phyloP scores from a whole-genome alignment of 805 yeast genomes.

The Sugiyamaella qingdaonensis region DNA sequence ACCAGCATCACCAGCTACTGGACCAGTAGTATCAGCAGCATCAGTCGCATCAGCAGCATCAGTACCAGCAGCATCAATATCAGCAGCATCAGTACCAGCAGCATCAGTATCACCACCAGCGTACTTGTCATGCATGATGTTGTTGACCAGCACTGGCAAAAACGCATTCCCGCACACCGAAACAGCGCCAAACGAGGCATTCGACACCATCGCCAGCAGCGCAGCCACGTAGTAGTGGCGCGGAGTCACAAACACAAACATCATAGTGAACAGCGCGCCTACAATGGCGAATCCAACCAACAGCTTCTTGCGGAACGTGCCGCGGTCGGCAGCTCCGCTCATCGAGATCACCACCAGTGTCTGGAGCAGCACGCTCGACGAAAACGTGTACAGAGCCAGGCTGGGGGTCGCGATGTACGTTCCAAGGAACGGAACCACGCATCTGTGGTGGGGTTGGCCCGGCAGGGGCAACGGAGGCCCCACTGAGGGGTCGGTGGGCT shows the following conservation, averaged over 20 bases:
- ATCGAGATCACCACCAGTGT: conserved; percentile 65
- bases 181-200: conserved; percentile 70
- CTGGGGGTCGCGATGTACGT: conserved; percentile 65
- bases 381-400: conserved; percentile 68
- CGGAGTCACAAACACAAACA: conserved; percentile 38
- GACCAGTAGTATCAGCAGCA: not conserved
- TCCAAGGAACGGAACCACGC: conserved; percentile 47
- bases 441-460: conserved; percentile 28
- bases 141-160: conserved; percentile 53
- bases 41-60: not conserved
- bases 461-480: conserved; percentile 19
- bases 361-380: conserved; percentile 67
- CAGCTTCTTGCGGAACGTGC: conserved; percentile 53
- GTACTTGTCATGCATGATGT: conserved; percentile 3
- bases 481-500: conserved; percentile 32
- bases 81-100: not conserved
- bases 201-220: conserved; percentile 55
- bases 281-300: conserved; percentile 52
- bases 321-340: conserved; percentile 68
- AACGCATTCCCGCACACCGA: conserved; percentile 77
- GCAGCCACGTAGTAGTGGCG: conserved; percentile 50
- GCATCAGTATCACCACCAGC: not conserved
- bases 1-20: not conserved
- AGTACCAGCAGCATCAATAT: not conserved
- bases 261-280: conserved; percentile 54